phyloP scores from a whole-genome alignment of 1,284 basidiomycete genomes.

The Cutaneotrichosporon sp. region DNA sequence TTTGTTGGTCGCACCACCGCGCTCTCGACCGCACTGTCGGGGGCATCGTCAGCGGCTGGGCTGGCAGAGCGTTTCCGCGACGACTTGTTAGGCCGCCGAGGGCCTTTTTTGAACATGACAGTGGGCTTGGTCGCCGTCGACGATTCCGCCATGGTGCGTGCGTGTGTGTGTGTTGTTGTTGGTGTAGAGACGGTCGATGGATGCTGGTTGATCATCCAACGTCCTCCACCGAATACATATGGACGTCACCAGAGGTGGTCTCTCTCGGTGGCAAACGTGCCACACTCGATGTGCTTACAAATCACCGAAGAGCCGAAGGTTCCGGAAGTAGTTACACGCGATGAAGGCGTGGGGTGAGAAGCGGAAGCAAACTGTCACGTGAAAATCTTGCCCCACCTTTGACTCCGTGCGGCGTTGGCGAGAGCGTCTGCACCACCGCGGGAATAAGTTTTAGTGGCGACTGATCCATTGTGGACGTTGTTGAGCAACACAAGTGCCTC shows the following conservation, averaged over 20 bases:
- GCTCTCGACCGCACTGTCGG: constrained; percentile 40
- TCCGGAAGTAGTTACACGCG: background rate
- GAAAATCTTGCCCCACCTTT: background rate
- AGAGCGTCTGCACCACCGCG: too few relatives aligned
- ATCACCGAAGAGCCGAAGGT: background rate
- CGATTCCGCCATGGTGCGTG: constrained; percentile 24
- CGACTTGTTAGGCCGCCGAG: constrained; percentile 58
- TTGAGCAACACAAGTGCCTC: background rate
- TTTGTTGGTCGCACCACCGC: constrained; percentile 66
- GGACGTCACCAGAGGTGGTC: background rate
- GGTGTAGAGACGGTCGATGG: background rate
- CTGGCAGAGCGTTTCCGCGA: constrained; percentile 65
- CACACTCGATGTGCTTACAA: background rate
- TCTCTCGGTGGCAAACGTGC: background rate
- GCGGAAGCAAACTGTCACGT: background rate
- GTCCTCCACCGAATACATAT: background rate
- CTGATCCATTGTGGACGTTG: background rate
- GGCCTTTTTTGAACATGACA: constrained; percentile 82
- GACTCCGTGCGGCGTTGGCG: too few relatives aligned
- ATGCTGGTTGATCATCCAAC: background rate
- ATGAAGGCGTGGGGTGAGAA: background rate
- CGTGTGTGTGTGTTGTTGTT: background rate
- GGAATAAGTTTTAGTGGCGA: too few relatives aligned
- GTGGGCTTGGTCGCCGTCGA: constrained; percentile 46
- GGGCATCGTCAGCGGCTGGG: constrained; percentile 47